phyloP scores from a whole-genome alignment of 192 early-diverging fungal species.

The Chytriomyces sp. region DNA sequence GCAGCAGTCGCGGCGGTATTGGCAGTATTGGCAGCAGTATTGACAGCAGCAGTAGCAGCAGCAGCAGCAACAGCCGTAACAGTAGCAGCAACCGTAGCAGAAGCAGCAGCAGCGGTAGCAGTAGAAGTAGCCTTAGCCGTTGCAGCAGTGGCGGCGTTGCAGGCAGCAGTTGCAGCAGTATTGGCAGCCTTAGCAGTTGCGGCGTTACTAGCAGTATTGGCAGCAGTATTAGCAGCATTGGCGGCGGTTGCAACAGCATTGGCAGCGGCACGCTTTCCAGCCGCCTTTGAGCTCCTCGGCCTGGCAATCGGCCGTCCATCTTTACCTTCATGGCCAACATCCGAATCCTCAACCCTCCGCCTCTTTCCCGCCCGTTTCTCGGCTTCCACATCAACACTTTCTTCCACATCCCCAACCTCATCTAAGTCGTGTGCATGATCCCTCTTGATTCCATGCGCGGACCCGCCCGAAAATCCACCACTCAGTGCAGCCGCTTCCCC shows the following conservation, averaged over 20 bases:
- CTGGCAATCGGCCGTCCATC: constrained; percentile 9
- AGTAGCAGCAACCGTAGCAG: too few species aligned
- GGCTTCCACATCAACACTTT: constrained; percentile 8
- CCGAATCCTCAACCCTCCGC: neutral
- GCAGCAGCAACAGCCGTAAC: too few species aligned
- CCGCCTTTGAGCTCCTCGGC: neutral
- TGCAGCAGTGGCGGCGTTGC: too few species aligned
- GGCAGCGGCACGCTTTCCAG: neutral
- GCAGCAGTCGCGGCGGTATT: neutral
- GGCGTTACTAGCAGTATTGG: neutral
- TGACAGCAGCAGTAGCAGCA: neutral
- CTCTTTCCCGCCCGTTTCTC: constrained; percentile 19
- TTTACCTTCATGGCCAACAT: neutral
- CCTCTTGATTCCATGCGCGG: constrained; percentile 12
- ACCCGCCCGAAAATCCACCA: neutral
- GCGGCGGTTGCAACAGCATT: neutral
- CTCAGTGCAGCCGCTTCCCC: neutral
- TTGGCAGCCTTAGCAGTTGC: neutral
- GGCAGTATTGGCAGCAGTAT: neutral
- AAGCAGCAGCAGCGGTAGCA: too few species aligned
- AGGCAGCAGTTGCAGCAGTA: neutral
- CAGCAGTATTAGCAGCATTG: neutral
- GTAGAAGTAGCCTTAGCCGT: too few species aligned
- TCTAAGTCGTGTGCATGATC: constrained; percentile 19
- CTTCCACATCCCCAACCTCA: constrained; percentile 30